Evolutionary conservation across 768 basidiomycete species (phyloP).

Genomic region (Botryobasidium botryosum): DNA sequence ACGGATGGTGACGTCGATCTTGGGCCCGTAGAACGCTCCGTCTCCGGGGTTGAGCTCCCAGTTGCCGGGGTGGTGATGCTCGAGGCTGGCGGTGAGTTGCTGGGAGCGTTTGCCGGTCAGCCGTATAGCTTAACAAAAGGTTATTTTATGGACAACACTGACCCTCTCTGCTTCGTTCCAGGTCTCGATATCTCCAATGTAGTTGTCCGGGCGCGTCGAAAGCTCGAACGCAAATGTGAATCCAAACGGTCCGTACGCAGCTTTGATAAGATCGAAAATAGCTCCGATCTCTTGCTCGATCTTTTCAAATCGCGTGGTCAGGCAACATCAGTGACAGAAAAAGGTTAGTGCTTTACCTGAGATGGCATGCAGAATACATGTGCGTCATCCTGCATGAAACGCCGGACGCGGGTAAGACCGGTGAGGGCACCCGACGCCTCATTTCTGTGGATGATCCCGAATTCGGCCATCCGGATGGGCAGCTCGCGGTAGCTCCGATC

Average conservation of each 20-base stretch:
- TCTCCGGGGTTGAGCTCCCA: constrained; percentile 94
- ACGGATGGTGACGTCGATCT: constrained; percentile 92
- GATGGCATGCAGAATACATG: constrained; percentile 96
- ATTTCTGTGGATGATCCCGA: constrained; percentile 92
- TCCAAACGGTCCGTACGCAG: constrained; percentile 85
- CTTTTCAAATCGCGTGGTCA: constrained; percentile 23
- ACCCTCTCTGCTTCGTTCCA: constrained; percentile 85
- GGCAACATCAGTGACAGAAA: neutral
- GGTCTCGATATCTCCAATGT: constrained; percentile 70
- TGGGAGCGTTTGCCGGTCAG: no score
- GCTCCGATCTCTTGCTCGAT: constrained; percentile 73
- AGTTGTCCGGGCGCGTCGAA: constrained; percentile 92
- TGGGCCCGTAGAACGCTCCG: constrained; percentile 98
- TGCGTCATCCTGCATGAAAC: constrained; percentile 96
- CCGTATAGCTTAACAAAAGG: neutral
- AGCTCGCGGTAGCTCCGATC: constrained; percentile 91
- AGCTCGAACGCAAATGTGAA: constrained; percentile 89
- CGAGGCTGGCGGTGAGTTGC: constrained; percentile 74
- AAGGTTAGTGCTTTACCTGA: constrained; percentile 33
- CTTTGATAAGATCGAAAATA: constrained; percentile 89
- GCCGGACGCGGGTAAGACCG: constrained; percentile 79
- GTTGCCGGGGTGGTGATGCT: constrained; percentile 68
- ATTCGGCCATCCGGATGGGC: constrained; percentile 95
- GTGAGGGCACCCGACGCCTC: constrained; percentile 90
- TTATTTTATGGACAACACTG: constrained; percentile 14